Conservation (phyloP, 768 basidiomycete species). For the Melanogaster broomeanus region DNA sequence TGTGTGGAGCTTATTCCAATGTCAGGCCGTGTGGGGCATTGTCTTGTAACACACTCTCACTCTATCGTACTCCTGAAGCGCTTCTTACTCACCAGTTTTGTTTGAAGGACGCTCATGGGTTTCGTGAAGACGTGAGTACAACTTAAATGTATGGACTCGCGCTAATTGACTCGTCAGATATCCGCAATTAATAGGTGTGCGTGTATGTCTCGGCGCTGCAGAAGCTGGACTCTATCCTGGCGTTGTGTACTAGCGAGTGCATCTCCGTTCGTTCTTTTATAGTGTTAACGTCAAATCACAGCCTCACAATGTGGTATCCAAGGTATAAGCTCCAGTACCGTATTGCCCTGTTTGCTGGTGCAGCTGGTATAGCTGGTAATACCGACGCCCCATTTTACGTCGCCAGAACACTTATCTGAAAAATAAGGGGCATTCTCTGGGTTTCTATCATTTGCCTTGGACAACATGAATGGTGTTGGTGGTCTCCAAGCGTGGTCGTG, state of each 20-base stretch:
- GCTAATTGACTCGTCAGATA: conserved; percentile 42
- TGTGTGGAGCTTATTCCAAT: neutral
- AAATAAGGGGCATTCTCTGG: conserved; percentile 55
- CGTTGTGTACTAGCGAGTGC: conserved; percentile 66
- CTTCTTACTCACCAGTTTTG: neutral
- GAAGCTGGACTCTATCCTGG: conserved; percentile 77
- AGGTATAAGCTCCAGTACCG: conserved; percentile 60
- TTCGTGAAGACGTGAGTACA: conserved; percentile 57
- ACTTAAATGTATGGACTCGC: neutral
- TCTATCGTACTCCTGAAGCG: conserved; percentile 8
- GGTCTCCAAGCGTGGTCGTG: no score
- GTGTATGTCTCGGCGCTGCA: conserved; percentile 61
- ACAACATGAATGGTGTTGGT: conserved; percentile 58
- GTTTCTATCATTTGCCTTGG: conserved; percentile 54
- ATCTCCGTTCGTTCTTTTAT: no score
- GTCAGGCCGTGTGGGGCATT: conserved; percentile 63
- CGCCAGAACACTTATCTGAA: neutral
- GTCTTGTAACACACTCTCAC: conserved; percentile 44
- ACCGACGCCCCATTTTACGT: neutral
- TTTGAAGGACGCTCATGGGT: conserved; percentile 61
- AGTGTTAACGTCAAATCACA: conserved; percentile 18
- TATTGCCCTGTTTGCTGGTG: conserved; percentile 64
- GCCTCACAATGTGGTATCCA: conserved; percentile 70
- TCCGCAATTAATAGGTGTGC: conserved; percentile 57
- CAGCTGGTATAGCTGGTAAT: conserved; percentile 58